Conservation (phyloP, 768 basidiomycete species). For the Saitozyma podzolica region DNA sequence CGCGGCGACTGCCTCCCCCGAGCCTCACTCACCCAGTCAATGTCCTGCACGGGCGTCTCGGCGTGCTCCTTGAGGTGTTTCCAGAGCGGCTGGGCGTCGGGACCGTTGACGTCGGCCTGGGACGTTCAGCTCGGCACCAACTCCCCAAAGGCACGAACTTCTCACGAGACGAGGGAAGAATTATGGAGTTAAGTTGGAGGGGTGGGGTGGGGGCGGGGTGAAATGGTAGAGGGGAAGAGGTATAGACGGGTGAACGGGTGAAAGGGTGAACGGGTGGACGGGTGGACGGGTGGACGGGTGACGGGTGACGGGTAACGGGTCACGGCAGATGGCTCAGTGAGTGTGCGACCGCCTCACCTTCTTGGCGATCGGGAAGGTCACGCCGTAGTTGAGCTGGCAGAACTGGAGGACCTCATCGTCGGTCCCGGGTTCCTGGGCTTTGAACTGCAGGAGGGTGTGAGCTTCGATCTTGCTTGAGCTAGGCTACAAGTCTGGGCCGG, state of each 20-base stretch:
- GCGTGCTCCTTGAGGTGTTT: slow-evolving; percentile 48
- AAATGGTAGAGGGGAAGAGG: too few relatives aligned
- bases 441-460: slow-evolving; percentile 31
- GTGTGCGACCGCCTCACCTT: slow-evolving; percentile 29
- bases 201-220: too few relatives aligned
- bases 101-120: slow-evolving; percentile 52
- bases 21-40: slow-evolving; percentile 45
- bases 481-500: background rate
- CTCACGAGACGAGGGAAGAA: too few relatives aligned
- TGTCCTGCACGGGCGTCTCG: slow-evolving; percentile 44
- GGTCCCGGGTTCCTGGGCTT: slow-evolving; percentile 52
- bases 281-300: too few relatives aligned
- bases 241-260: too few relatives aligned
- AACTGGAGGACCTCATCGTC: slow-evolving; percentile 51
- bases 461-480: too few relatives aligned
- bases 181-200: too few relatives aligned
- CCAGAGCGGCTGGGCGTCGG: slow-evolving; percentile 51
- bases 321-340: too few relatives aligned
- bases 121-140: slow-evolving; percentile 1
- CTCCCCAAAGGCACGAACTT: too few relatives aligned
- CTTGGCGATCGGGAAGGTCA: slow-evolving; percentile 52
- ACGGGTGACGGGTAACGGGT: too few relatives aligned
- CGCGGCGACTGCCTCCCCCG: too few relatives aligned
- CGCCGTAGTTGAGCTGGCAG: slow-evolving; percentile 52
- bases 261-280: too few relatives aligned